These are phyloP conservation scores for Trichomonas vaginalis DNA, from an alignment of 208 protist species.

Conservation along the genomic window DNA sequence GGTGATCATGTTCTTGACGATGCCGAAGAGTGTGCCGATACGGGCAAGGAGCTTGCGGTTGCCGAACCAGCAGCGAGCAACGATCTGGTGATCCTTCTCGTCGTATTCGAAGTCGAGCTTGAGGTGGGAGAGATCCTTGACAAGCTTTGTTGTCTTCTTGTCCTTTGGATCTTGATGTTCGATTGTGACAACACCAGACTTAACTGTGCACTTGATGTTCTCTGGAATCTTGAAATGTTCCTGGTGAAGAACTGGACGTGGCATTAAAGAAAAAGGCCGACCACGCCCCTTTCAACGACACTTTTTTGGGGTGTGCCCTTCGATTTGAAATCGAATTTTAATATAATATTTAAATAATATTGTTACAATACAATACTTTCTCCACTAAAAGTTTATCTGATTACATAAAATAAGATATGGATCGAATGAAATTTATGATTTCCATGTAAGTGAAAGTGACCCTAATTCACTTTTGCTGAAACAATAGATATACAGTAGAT, in stretches of 20 bases:
- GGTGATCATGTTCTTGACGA: background rate
- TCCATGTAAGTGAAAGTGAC: too few species aligned
- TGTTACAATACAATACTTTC: too few species aligned
- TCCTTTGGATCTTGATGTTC: background rate
- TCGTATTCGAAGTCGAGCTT: background rate
- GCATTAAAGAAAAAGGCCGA: background rate
- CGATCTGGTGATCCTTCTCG: background rate
- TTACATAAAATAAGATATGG: too few species aligned
- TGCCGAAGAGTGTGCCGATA: background rate
- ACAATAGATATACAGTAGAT: too few species aligned
- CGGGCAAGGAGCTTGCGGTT: background rate
- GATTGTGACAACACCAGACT: background rate
- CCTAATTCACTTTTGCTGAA: too few species aligned
- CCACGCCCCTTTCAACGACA: background rate
- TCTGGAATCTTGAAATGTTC: background rate
- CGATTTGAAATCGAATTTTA: too few species aligned
- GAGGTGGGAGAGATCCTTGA: background rate
- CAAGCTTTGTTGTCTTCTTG: background rate
- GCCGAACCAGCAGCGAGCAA: too few species aligned
- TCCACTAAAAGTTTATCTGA: too few species aligned
- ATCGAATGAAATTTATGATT: too few species aligned
- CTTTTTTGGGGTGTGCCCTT: too few species aligned
- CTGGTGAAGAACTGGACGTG: background rate
- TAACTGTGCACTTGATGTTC: background rate
- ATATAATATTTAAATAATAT: too few species aligned